Evolutionary conservation across 495 filamentous ascomycete genomes (phyloP).

Genomic region (Stereocaulon alpinum): DNA sequence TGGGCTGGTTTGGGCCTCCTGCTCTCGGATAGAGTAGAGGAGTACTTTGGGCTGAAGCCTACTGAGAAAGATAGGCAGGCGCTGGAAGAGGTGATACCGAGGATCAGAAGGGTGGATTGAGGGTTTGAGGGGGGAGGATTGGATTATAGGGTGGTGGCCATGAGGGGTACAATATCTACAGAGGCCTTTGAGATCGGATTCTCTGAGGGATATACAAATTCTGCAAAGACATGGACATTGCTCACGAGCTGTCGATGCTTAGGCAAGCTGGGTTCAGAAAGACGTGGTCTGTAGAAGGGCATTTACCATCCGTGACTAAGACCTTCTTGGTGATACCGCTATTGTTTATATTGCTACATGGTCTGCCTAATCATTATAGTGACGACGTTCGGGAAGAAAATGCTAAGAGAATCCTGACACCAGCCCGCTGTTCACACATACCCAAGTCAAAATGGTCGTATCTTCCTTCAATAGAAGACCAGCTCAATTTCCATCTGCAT

Average conservation of each 20-base stretch:
- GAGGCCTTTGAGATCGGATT: no score
- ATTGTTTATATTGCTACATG: background rate
- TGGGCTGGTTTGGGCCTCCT: constrained; percentile 53
- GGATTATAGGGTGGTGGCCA: background rate
- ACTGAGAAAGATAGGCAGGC: constrained; percentile 49
- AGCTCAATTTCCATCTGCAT: constrained; percentile 16
- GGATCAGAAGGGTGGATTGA: constrained; percentile 16
- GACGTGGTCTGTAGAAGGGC: no score
- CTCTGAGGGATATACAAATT: no score
- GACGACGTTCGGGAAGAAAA: background rate
- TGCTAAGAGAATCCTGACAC: background rate
- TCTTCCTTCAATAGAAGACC: background rate
- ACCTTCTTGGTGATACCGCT: background rate
- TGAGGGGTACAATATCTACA: no score
- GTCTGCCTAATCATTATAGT: background rate
- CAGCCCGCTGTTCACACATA: background rate
- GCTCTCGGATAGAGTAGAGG: constrained; percentile 50
- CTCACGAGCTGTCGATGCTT: background rate
- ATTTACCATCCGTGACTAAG: background rate
- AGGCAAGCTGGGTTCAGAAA: background rate
- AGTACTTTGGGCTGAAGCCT: constrained; percentile 50
- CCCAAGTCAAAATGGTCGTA: background rate
- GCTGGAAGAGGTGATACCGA: constrained; percentile 29
- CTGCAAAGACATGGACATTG: no score
- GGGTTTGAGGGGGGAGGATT: background rate